Conservation (phyloP, 352 stramenopile genomes). For the Globisporangium spinosum region DNA sequence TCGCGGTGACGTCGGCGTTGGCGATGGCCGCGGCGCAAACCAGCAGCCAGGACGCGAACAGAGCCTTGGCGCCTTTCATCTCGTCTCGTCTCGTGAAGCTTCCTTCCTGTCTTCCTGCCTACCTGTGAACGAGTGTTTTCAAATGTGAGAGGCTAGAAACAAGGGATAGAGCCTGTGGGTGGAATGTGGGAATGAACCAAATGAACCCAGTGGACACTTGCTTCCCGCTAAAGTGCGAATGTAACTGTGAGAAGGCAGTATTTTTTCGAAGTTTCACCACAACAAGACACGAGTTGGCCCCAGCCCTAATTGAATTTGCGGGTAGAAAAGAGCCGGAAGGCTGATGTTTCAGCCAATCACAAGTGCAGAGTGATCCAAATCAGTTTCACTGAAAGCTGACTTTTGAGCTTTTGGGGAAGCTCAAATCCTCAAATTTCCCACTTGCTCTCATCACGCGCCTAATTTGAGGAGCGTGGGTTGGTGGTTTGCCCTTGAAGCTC, state of each 20-base stretch:
- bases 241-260: background rate
- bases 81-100: background rate
- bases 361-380: background rate
- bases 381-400: background rate
- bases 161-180: background rate
- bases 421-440: background rate
- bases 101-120: background rate
- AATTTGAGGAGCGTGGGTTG: too few species aligned
- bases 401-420: background rate
- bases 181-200: background rate
- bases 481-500: too few species aligned
- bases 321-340: constrained; percentile 1
- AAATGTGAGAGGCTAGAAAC: constrained; percentile 4
- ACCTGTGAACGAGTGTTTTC: constrained; percentile 1
- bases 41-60: constrained; percentile 18
- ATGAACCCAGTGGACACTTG: constrained; percentile 9
- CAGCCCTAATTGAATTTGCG: background rate
- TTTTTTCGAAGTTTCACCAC: constrained; percentile 2
- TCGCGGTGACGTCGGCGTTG: constrained; percentile 1
- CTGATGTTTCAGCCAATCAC: constrained; percentile 5
- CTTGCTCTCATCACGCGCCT: background rate
- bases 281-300: constrained; percentile 2
- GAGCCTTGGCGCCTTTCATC: constrained; percentile 16
- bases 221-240: constrained; percentile 6
- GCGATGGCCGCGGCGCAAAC: constrained; percentile 11